Base-by-base conservation (phyloP, 345 rosid species). In the Cardiospermum halicacabum region DNA sequence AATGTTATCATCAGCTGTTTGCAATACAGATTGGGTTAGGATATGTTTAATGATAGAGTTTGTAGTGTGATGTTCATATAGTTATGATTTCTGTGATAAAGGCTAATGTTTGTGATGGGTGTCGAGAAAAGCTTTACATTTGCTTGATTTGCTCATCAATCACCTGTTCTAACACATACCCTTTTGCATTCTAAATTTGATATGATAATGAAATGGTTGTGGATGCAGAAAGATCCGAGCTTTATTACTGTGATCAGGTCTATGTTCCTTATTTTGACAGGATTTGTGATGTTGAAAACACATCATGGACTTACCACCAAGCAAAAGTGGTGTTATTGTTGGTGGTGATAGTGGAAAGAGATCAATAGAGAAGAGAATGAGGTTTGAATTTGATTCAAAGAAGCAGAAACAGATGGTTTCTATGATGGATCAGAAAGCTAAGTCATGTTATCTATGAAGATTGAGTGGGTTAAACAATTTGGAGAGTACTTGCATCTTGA, bases 401-500 rank as follows among this genome's bases (percentile, higher is more conserved):
- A 84, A 76, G 34, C 69, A 82, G 1, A 83, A 78, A 43, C 75
- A 75, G 56, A 30, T 86, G 80, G 68, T 77, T 51, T 70, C 82
- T 10, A 60, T 70, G 11, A 74, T 80, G 65, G 85, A 82, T 62
- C 83, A 74, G 69, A 82, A 93, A 43, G 87, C 84, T 5, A 84
- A 81, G 42, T 86, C 82, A 51, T 77, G 88, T 12, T 83, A 84
- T 56, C 96, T 97, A 11, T 45, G 84, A 70, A 97, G 97, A 0
- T 73, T 92, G 61, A 78, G 98, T 51, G 98, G 97, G 31, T 71
- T 92, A 82, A 89, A 88, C 71, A 92, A 92, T 51, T 51, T 92
- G 49, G 98, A 97, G 19, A 89, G 87, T 48, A 92, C 96, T 56
- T 92, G 96, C 70, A 89, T 92, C 31, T 88, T 89, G 98, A 92